Base-by-base conservation (phyloP, 2,329 filamentous ascomycete species). In the Magnaporthales sp. region DNA sequence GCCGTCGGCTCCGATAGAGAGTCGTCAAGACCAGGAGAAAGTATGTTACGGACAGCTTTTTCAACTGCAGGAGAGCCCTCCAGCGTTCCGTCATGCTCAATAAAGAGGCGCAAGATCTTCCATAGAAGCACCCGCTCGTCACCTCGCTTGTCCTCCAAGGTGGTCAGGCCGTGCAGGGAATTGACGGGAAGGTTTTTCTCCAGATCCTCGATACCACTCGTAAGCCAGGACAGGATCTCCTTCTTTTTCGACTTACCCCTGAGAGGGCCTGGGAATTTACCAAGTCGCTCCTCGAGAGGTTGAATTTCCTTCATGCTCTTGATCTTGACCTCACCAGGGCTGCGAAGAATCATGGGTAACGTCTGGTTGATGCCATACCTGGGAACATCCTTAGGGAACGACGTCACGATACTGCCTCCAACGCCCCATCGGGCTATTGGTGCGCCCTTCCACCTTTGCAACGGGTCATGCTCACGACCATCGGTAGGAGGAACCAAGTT, bases 211-310 rank as follows among this genome's bases (percentile, higher is more conserved):
- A 98, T 94, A 65, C 89, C 92, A 68, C 84, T 81, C 4, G 83
- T 85, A 61, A 99, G 81, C 95, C 96, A 99, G 1, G 86, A 78
- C 60, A 93, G 72, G 0, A 92, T 86, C 66, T 99, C 94, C 80
- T 98, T 99, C 83, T 99, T 99, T 82, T 97, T 98, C 1, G 89
- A 88, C 75, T 97, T 98, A 56, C 88, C 85, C 76, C 90, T 93
- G 30, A 99, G 80, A 3, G 96, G 95, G 0, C 95, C 95, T 0
- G 95, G 95, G 73, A 98, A 98, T 71, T 89, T 92, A 22, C 87
- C 84, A 63, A 95, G 80, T 2, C 88, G 85, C 38, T 95, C 92
- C 27, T 86, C 81, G 9, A 93, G 80, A 4, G 91, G 88, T 61
- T 91, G 80, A 31, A 92, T 81, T 60, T 93, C 88, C 74, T 90